Conservation (phyloP, 164 flowering plant genomes). For the Stephania cephalantha region DNA sequence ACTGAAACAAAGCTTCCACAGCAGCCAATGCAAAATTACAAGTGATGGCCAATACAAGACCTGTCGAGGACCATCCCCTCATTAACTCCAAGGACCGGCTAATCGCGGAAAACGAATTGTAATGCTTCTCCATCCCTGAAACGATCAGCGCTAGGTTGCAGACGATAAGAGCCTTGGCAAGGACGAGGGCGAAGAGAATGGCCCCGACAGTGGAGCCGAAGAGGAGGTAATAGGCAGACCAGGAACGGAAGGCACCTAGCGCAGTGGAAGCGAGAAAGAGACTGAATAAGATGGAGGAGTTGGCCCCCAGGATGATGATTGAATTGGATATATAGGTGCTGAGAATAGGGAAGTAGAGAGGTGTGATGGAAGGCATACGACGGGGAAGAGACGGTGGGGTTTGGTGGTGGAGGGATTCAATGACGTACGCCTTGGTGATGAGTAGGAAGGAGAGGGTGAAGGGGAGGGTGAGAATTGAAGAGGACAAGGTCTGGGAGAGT, state of each 20-base stretch:
- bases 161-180: slow-evolving; percentile 24
- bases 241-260: slow-evolving; percentile 14
- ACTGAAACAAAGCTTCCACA: slow-evolving; percentile 49
- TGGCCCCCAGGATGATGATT: slow-evolving; percentile 26
- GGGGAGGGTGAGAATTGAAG: slow-evolving; percentile 54
- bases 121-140: slow-evolving; percentile 30
- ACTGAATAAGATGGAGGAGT: slow-evolving; percentile 21
- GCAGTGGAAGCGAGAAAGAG: slow-evolving; percentile 23
- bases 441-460: slow-evolving; percentile 65
- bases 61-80: slow-evolving; percentile 36
- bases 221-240: slow-evolving; percentile 6
- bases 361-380: slow-evolving; percentile 9
- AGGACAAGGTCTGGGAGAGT: slow-evolving; percentile 58
- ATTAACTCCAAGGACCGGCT: slow-evolving; percentile 38
- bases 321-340: slow-evolving; percentile 31
- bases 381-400: slow-evolving; percentile 9
- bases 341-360: slow-evolving; percentile 27
- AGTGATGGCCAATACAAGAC: slow-evolving; percentile 34
- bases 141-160: slow-evolving; percentile 41
- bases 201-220: slow-evolving; percentile 15
- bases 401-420: slow-evolving; percentile 23
- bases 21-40: slow-evolving; percentile 38
- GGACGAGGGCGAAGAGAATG: slow-evolving; percentile 25
- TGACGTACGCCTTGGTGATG: slow-evolving; percentile 49
- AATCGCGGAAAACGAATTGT: slow-evolving; percentile 28